A percentile compares a stretch with the other conserved stretches of the same genome.
These are phyloP conservation scores for Sarocladiaceae sp. DNA, from an alignment of 2,329 filamentous ascomycete species.

Conservation along the genomic window DNA sequence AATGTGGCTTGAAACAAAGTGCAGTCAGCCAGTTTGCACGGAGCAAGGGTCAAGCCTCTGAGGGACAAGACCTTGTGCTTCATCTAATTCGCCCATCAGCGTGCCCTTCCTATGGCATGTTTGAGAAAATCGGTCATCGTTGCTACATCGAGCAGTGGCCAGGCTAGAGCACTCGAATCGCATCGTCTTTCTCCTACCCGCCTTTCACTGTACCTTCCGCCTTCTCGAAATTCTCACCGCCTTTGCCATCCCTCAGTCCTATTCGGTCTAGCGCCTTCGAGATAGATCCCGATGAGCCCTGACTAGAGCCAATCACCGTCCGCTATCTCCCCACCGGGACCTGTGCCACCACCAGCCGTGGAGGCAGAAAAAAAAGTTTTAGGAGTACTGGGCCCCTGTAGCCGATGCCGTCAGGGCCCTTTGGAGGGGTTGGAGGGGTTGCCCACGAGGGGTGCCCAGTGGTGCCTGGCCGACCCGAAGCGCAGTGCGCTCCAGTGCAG, in stretches of 20 bases:
- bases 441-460: background rate
- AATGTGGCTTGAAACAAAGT: too few relatives aligned
- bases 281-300: slow-evolving; percentile 20
- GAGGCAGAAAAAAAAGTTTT: slow-evolving; percentile 19
- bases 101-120: too few relatives aligned
- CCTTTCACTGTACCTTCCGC: background rate
- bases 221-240: slow-evolving; percentile 11
- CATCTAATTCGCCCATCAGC: too few relatives aligned
- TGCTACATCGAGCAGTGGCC: background rate
- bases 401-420: background rate
- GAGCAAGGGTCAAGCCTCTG: too few relatives aligned
- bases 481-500: slow-evolving; percentile 3
- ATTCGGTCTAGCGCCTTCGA: slow-evolving; percentile 13
- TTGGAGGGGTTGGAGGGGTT: background rate
- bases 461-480: background rate
- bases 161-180: background rate
- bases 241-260: slow-evolving; percentile 8
- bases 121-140: background rate
- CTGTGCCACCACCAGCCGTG: slow-evolving; percentile 1
- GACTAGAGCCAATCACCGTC: slow-evolving; percentile 11
- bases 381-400: slow-evolving; percentile 6
- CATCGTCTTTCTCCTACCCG: background rate
- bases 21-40: too few relatives aligned
- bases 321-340: background rate
- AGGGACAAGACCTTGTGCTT: too few relatives aligned